These are phyloP conservation scores for Lactarius pseudohatsudake DNA, from an alignment of 768 basidiomycete genomes.

Conservation along the genomic window DNA sequence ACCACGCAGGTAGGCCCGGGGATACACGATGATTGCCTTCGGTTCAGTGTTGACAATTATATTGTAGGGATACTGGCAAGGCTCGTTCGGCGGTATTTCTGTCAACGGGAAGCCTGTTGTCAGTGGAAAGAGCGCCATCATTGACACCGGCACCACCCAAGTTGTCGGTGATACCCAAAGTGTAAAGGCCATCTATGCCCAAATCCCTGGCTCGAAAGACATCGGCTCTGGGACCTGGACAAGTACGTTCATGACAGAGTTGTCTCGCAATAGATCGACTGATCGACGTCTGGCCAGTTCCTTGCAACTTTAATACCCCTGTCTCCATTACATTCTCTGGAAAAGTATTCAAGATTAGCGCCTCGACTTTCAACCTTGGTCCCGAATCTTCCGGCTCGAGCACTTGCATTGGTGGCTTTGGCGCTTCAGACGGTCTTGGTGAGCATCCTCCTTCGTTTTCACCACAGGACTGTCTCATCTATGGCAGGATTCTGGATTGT, in stretches of 20 bases:
- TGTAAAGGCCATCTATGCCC: not conserved
- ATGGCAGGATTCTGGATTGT: not conserved
- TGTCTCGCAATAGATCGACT: not conserved
- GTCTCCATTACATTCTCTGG: not conserved
- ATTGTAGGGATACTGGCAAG: slow-evolving; percentile 23
- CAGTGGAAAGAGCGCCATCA: slow-evolving; percentile 28
- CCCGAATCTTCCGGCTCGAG: not conserved
- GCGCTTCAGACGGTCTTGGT: not conserved
- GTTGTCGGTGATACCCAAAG: slow-evolving; percentile 30
- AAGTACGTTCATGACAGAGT: not conserved
- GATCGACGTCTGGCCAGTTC: not conserved
- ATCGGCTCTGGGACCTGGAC: not conserved
- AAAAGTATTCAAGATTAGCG: not conserved
- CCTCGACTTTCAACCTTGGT: slow-evolving; percentile 1
- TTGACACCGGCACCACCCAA: slow-evolving; percentile 37
- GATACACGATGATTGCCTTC: slow-evolving; percentile 16
- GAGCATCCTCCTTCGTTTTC: not conserved
- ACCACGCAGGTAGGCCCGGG: not conserved
- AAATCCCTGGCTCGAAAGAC: not conserved
- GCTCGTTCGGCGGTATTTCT: slow-evolving; percentile 32
- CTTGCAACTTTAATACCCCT: not conserved
- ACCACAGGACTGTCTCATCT: not conserved
- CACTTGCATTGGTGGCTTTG: not conserved
- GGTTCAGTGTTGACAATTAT: slow-evolving; percentile 32
- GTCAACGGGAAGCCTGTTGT: slow-evolving; percentile 30